phyloP scores from a whole-genome alignment of 2,329 filamentous ascomycete species.

The Passalora sequoiae region DNA sequence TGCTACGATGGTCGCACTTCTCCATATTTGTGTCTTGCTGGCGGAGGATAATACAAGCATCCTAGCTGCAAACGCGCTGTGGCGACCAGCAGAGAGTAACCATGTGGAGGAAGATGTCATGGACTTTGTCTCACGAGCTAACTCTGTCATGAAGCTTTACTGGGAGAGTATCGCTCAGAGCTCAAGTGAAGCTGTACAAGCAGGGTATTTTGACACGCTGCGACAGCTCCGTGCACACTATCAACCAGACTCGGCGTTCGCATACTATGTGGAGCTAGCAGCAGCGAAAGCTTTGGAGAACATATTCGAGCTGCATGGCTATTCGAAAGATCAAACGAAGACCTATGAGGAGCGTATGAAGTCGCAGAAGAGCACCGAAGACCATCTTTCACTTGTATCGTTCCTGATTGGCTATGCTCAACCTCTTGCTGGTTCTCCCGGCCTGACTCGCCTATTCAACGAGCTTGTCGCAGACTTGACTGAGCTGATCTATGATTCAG shows the following conservation, averaged over 20 bases:
- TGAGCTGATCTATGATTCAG: conserved; percentile 39
- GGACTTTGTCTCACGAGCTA: conserved; percentile 49
- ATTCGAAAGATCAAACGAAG: conserved; percentile 33
- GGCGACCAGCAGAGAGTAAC: conserved; percentile 33
- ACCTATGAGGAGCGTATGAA: conserved; percentile 35
- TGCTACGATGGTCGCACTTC: conserved; percentile 44
- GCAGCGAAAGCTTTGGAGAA: conserved; percentile 36
- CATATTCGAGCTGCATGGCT: conserved; percentile 40
- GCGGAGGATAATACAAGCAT: conserved; percentile 58
- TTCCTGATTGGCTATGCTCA: conserved; percentile 47
- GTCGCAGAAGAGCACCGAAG: conserved; percentile 32
- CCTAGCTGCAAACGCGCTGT: conserved; percentile 51
- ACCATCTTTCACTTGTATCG: conserved; percentile 45
- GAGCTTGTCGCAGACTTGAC: conserved; percentile 58
- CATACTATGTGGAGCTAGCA: conserved; percentile 42
- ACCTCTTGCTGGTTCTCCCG: conserved; percentile 44
- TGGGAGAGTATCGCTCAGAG: conserved; percentile 9
- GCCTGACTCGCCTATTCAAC: conserved; percentile 52
- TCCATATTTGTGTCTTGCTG: conserved; percentile 53
- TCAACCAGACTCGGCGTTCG: conserved; percentile 14
- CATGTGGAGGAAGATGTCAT: conserved; percentile 51
- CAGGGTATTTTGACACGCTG: conserved; percentile 9
- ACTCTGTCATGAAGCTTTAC: conserved; percentile 44
- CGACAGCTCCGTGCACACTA: conserved; percentile 9
- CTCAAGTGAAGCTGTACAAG: background rate